A percentile compares a stretch with the other conserved stretches of the same genome.
phyloP scores from a whole-genome alignment of 345 rosid species.

The Bruguiera gymnorhiza region DNA sequence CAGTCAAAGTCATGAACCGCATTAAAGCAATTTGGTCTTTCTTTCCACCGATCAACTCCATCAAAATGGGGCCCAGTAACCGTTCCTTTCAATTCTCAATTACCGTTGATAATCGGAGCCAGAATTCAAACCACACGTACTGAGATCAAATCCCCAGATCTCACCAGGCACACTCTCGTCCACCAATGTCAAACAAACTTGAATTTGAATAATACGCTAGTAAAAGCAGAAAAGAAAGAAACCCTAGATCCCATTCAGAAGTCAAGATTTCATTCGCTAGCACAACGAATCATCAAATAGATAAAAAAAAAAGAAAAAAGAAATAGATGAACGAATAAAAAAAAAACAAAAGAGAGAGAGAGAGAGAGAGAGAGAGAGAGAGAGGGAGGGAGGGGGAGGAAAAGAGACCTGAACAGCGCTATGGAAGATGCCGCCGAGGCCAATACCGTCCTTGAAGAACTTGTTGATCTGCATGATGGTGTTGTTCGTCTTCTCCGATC shows the following conservation, averaged over 20 bases:
- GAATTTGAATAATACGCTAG: neutral
- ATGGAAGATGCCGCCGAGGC: constrained; percentile 97
- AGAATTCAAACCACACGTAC: neutral
- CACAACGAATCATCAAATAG: too few relatives aligned
- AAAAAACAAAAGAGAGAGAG: too few relatives aligned
- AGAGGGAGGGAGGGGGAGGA: neutral
- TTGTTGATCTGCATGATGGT: constrained; percentile 86
- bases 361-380: neutral
- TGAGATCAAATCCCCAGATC: neutral
- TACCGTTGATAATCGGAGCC: too few relatives aligned
- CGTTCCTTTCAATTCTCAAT: neutral
- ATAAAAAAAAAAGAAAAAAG: too few relatives aligned
- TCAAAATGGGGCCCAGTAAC: neutral
- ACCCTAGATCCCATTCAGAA: constrained; percentile 23
- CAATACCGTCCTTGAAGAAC: constrained; percentile 92
- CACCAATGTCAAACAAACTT: neutral
- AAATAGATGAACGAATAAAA: too few relatives aligned
- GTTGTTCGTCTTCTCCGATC: constrained; percentile 91
- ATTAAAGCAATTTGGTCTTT: too few relatives aligned
- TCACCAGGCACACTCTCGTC: neutral
- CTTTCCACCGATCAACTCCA: neutral
- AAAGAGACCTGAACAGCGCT: constrained; percentile 85
- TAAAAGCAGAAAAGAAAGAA: neutral
- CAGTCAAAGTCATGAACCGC: too few relatives aligned
- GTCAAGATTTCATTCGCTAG: neutral